These are phyloP conservation scores for Millerozyma acaciae DNA, from an alignment of 805 yeast genomes.

Conservation along the genomic window DNA sequence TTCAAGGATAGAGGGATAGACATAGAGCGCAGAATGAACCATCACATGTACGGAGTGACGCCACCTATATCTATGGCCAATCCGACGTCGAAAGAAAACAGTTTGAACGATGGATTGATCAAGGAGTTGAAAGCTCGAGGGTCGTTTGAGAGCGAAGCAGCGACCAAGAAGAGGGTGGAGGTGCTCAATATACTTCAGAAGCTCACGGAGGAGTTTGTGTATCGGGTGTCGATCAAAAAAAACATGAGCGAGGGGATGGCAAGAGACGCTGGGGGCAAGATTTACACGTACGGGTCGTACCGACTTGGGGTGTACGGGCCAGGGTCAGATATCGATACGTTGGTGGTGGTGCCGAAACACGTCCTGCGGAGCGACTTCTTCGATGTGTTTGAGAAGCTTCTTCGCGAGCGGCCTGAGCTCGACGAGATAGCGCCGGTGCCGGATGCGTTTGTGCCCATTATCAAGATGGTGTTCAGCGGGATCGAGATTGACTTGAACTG, in stretches of 20 bases:
- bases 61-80: slow-evolving; percentile 82
- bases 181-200: slow-evolving; percentile 70
- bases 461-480: slow-evolving; percentile 82
- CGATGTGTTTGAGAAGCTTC: slow-evolving; percentile 65
- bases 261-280: slow-evolving; percentile 92
- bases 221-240: slow-evolving; percentile 68
- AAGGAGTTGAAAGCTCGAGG: slow-evolving; percentile 77
- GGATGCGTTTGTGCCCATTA: slow-evolving; percentile 96
- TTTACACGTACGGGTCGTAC: slow-evolving; percentile 94
- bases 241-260: slow-evolving; percentile 99
- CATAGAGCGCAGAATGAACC: slow-evolving; percentile 14
- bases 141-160: slow-evolving; percentile 85
- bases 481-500: slow-evolving; percentile 90
- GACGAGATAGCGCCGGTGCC: slow-evolving; percentile 93
- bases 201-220: slow-evolving; percentile 77
- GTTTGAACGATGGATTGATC: slow-evolving; percentile 70
- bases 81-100: slow-evolving; percentile 77
- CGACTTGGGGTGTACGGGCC: slow-evolving; percentile 96
- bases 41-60: slow-evolving; percentile 57
- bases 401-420: slow-evolving; percentile 72
- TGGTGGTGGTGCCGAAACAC: slow-evolving; percentile 96
- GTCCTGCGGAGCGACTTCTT: slow-evolving; percentile 89
- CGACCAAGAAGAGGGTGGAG: slow-evolving; percentile 74
- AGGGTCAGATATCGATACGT: slow-evolving; percentile 94
- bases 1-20: too few relatives aligned